These are phyloP conservation scores for Suillus decipiens DNA, from an alignment of 768 basidiomycete genomes.

Conservation along the genomic window DNA sequence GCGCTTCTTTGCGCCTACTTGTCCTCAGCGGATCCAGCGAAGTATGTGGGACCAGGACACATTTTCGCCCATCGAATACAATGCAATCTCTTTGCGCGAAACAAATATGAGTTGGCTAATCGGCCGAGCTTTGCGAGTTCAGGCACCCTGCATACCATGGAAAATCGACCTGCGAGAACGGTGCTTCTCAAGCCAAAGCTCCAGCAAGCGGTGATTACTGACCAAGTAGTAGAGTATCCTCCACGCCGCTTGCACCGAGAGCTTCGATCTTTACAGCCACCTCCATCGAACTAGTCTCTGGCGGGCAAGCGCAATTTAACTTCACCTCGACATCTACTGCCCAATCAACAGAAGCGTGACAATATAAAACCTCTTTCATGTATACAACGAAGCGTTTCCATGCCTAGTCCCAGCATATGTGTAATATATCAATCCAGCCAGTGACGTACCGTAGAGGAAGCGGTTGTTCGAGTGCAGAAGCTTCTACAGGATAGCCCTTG, in stretches of 20 bases:
- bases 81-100: constrained; percentile 60
- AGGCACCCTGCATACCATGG: constrained; percentile 84
- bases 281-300: constrained; percentile 67
- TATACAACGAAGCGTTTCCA: constrained; percentile 54
- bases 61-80: constrained; percentile 73
- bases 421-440: constrained; percentile 85
- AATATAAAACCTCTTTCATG: constrained; percentile 70
- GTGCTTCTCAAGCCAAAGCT: constrained; percentile 3
- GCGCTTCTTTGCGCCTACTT: constrained; percentile 59
- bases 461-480: constrained; percentile 17
- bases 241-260: constrained; percentile 44
- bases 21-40: neutral
- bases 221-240: constrained; percentile 67
- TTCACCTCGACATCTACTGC: constrained; percentile 22
- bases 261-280: constrained; percentile 86
- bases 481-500: constrained; percentile 15
- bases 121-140: constrained; percentile 59
- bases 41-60: constrained; percentile 20
- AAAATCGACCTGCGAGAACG: constrained; percentile 69
- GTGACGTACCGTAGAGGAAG: constrained; percentile 52
- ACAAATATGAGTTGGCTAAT: constrained; percentile 64
- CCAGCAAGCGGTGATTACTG: constrained; percentile 24
- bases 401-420: constrained; percentile 73
- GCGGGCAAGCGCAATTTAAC: neutral
- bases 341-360: constrained; percentile 87